Conservation (phyloP, 108 stramenopile species). For the Nitzschia sp. region DNA sequence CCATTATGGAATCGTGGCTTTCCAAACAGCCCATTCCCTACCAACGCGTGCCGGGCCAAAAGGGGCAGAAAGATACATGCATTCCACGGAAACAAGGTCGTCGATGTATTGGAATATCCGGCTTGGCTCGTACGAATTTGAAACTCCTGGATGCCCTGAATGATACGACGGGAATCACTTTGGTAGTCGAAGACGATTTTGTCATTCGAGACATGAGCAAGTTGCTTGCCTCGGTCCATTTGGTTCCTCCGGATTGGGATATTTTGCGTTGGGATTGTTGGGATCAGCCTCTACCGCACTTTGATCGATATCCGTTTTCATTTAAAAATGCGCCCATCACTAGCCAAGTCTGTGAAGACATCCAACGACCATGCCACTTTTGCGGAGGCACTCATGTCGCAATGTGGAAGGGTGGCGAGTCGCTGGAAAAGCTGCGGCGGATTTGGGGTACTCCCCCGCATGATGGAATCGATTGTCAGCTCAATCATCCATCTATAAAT, state of each 20-base stretch:
- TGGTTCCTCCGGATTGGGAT: background rate
- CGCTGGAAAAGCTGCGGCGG: background rate
- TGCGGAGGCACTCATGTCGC: slow-evolving; percentile 2
- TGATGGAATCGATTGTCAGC: background rate
- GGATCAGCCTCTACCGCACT: background rate
- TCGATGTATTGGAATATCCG: background rate
- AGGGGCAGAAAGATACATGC: background rate
- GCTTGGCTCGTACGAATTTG: background rate
- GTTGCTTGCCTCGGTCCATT: background rate
- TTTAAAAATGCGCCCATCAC: background rate
- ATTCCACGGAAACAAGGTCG: background rate
- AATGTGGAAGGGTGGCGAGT: background rate
- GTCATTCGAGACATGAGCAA: slow-evolving; percentile 1
- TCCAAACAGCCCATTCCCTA: slow-evolving; percentile 1
- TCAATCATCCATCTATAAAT: background rate
- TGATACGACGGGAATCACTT: background rate
- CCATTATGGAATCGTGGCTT: background rate
- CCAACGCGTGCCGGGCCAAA: background rate
- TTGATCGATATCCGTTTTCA: background rate
- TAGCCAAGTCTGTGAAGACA: background rate
- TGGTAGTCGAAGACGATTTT: slow-evolving; percentile 7
- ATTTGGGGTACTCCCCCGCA: background rate
- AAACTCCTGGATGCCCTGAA: background rate
- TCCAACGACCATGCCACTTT: background rate
- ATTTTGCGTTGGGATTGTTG: slow-evolving; percentile 4